Percentiles rank a stretch among this genome's conserved stretches.
Conservation (phyloP, 192 early-diverging fungal genomes). For the Podochytrium sp. region DNA sequence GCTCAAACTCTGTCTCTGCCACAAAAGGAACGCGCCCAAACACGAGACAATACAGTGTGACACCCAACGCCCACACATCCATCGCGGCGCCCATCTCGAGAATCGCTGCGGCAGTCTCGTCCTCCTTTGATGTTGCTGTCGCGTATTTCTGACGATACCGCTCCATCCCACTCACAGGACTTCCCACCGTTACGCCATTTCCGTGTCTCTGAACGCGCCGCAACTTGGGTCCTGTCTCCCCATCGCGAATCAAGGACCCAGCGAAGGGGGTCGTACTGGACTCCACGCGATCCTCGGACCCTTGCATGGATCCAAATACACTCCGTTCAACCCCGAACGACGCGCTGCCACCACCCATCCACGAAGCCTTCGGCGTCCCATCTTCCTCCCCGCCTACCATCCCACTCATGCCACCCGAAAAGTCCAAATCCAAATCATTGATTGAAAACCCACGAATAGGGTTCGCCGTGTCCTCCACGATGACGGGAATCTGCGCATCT, state of each 20-base stretch:
- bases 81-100: constrained; percentile 72
- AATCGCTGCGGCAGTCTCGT: background rate
- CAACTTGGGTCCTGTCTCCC: background rate
- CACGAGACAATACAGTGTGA: constrained; percentile 92
- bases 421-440: constrained; percentile 11
- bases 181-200: background rate
- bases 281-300: too few species aligned
- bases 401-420: too few species aligned
- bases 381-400: too few species aligned
- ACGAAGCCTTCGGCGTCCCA: too few species aligned
- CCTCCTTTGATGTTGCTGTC: background rate
- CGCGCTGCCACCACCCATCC: too few species aligned
- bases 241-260: background rate
- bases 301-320: too few species aligned
- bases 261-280: too few species aligned
- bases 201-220: background rate
- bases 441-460: background rate
- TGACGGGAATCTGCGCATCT: background rate
- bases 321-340: too few species aligned
- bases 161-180: constrained; percentile 23
- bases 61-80: constrained; percentile 97
- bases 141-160: constrained; percentile 21
- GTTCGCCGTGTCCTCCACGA: background rate
- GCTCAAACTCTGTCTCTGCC: constrained; percentile 93
- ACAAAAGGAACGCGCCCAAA: constrained; percentile 92